A percentile compares a stretch with the other conserved stretches of the same genome.
Conservation (phyloP, 2,329 filamentous ascomycete species). For the Ascocoryne sarcoides region DNA sequence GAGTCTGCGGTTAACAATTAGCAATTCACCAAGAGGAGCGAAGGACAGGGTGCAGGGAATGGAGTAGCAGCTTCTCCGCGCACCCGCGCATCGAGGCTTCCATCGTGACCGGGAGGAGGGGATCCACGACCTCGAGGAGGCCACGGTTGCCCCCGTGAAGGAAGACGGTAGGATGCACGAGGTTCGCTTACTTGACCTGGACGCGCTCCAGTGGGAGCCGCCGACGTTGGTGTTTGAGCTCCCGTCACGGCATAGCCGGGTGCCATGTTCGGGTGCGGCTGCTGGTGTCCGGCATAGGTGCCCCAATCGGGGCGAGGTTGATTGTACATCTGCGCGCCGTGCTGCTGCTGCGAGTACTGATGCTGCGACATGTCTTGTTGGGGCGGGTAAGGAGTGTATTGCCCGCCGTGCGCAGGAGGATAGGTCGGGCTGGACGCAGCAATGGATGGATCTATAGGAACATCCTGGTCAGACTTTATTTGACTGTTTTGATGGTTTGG, state of each 20-base stretch:
- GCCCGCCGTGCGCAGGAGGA: constrained; percentile 58
- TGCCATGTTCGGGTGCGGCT: constrained; percentile 27
- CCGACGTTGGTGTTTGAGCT: constrained; percentile 41
- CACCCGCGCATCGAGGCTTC: constrained; percentile 5
- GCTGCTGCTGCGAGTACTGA: constrained; percentile 55
- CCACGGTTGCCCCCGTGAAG: neutral
- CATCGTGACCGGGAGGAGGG: neutral
- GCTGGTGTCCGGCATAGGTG: constrained; percentile 47
- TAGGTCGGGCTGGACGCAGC: constrained; percentile 89
- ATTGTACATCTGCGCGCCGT: constrained; percentile 54
- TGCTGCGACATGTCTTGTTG: constrained; percentile 75
- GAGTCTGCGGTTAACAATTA: constrained; percentile 33
- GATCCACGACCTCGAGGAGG: neutral
- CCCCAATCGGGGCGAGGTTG: constrained; percentile 68
- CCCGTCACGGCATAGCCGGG: constrained; percentile 26
- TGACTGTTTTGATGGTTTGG: constrained; percentile 66
- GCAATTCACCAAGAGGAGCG: constrained; percentile 6
- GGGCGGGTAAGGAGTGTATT: constrained; percentile 82
- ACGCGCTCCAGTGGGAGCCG: constrained; percentile 42
- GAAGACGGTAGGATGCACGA: constrained; percentile 1
- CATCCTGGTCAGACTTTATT: constrained; percentile 90
- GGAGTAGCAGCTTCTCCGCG: neutral
- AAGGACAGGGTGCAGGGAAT: neutral
- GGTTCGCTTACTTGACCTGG: constrained; percentile 49
- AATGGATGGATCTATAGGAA: constrained; percentile 99